Base-by-base conservation (phyloP, 805 yeast species). In the Yamadazyma paraphyllophila region DNA sequence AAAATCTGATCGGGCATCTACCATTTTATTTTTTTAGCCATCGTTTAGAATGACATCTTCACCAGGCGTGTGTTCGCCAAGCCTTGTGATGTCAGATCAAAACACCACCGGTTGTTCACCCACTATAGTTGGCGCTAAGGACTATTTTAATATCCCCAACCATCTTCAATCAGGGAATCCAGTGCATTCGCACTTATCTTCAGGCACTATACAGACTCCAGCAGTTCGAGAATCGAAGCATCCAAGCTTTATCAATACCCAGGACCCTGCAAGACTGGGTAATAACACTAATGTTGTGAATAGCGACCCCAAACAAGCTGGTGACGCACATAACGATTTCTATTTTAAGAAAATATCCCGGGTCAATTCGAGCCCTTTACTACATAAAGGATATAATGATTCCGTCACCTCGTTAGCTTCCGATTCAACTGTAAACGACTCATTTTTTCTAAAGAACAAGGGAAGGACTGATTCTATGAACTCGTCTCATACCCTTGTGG, bases 351-450 rank as follows among this genome's bases (percentile, higher is more conserved):
- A 32, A 31, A n/a, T 31, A 17, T 20, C 39, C 7, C 13, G 44
- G 15, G 31, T 27, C 8, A 16, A 11, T 17, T 16, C 43, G 14
- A 44, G 41, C 16, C 44, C 47, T 30, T 10, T 44, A 15, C 3
- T 31, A 7, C 47, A 27, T 31, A 39, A 27, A 39, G 17, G 29
- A 3, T 35, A 17, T 17, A 46, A 46, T 16, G 52, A 49, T 9
- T 49, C 52, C 12, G 8, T 36, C 8, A 29, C 40, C 14, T 49
- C 52, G 7, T 11, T 43, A 4, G 33, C 31, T 17, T 49, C 53
- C 11, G 53, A 46, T 12, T 36, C 50, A 2, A 49, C 53, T 17
- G 36, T 44, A 7, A 24, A n/a, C 13, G 46, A 46, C 24, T 42
- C 49, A 6, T 41, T 36, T n/a, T 45, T 45, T 29, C 20, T 31